Evolutionary conservation across 495 filamentous ascomycete genomes (phyloP).

Genomic region (Achaetomiella virescens): DNA sequence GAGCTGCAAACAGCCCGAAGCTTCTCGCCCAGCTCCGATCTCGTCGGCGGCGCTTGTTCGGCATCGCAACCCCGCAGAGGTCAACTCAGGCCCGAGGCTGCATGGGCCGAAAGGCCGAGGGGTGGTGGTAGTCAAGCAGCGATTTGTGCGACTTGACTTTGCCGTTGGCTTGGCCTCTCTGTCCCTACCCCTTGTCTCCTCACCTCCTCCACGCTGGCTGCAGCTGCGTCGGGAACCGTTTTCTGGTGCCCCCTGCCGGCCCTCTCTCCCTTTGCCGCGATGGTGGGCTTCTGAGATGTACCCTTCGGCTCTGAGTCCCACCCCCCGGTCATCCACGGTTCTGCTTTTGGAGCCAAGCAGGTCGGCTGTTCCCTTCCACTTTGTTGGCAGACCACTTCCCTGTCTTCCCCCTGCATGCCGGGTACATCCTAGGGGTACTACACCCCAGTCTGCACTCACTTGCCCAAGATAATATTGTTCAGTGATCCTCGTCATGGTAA

Average conservation of each 20-base stretch:
- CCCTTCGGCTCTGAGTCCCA: conserved; percentile 1
- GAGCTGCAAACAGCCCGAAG: no score
- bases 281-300: conserved; percentile 30
- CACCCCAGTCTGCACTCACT: conserved; percentile 21
- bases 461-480: conserved; percentile 33
- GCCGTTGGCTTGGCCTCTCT: conserved; percentile 6
- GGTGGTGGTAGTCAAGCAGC: conserved; percentile 22
- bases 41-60: no score
- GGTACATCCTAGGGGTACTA: conserved; percentile 23
- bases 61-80: no score
- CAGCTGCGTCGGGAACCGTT: conserved; percentile 33
- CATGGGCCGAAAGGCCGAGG: neutral
- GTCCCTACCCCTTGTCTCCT: conserved; percentile 16
- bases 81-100: neutral
- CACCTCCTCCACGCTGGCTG: conserved; percentile 20
- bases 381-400: conserved; percentile 1
- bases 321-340: conserved; percentile 19
- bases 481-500: conserved; percentile 38
- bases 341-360: conserved; percentile 14
- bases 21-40: no score
- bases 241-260: conserved; percentile 22
- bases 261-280: conserved; percentile 17
- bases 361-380: conserved; percentile 17
- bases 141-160: conserved; percentile 13
- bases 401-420: conserved; percentile 19